phyloP scores from a whole-genome alignment of 495 filamentous ascomycete genomes.

The Hyphodiscus hymeniophilus region DNA sequence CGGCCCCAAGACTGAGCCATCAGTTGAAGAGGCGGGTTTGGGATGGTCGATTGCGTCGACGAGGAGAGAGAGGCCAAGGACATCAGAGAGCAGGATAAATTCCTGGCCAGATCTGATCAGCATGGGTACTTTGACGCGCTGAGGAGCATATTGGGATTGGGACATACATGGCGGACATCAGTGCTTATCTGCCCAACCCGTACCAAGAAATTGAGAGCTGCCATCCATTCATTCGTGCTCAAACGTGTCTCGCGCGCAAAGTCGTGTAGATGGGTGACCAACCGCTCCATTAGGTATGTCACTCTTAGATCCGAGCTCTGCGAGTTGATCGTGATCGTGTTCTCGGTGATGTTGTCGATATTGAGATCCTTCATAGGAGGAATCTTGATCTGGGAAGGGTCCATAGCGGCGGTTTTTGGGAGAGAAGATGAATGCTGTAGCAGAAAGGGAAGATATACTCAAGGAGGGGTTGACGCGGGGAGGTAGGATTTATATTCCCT shows the following conservation, averaged over 20 bases:
- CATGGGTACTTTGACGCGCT: no score
- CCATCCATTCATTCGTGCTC: constrained; percentile 75
- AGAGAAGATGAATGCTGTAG: no score
- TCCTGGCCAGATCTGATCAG: constrained; percentile 43
- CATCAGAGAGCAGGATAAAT: constrained; percentile 90
- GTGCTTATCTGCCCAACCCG: constrained; percentile 65
- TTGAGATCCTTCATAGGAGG: constrained; percentile 65
- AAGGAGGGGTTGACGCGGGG: no score
- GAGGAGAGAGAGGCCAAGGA: constrained; percentile 81
- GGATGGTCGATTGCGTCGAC: constrained; percentile 91
- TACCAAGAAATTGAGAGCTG: constrained; percentile 60
- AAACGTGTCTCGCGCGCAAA: constrained; percentile 76
- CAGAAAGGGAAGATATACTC: no score
- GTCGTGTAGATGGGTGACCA: constrained; percentile 76
- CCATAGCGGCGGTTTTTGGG: constrained; percentile 32
- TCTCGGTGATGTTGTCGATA: constrained; percentile 76
- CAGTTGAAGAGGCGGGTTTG: constrained; percentile 65
- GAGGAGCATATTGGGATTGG: no score
- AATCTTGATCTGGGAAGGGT: constrained; percentile 42
- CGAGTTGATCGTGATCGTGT: constrained; percentile 66
- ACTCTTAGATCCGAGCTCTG: constrained; percentile 56
- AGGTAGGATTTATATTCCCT: no score
- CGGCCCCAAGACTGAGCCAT: constrained; percentile 84
- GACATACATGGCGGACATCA: constrained; percentile 57
- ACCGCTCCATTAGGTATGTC: constrained; percentile 62